phyloP scores from a whole-genome alignment of 805 yeast species.

The Candida dajiaensis region DNA sequence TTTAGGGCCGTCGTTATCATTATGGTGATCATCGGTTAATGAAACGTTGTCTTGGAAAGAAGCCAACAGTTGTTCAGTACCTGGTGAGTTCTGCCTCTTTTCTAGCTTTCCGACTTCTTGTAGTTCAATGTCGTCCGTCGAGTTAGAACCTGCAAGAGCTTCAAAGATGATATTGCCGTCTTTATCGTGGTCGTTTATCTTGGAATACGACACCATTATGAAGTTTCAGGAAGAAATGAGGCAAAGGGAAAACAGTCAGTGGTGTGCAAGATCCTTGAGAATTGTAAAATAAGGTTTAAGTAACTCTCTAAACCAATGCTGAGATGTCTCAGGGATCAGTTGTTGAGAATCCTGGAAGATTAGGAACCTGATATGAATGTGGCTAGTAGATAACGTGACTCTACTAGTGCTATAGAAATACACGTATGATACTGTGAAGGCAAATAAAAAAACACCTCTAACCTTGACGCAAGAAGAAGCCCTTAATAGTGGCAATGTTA shows the following conservation, averaged over 20 bases:
- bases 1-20: neutral
- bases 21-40: neutral
- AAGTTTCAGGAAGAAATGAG: neutral
- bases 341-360: too few relatives aligned
- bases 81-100: neutral
- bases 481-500: neutral
- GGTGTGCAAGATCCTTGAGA: too few relatives aligned
- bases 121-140: conserved; percentile 3
- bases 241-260: neutral
- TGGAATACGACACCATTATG: conserved; percentile 6
- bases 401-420: too few relatives aligned
- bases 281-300: too few relatives aligned
- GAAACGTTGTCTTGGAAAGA: neutral
- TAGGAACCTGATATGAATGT: too few relatives aligned
- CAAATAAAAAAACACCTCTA: neutral
- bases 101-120: conserved; percentile 1
- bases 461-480: neutral
- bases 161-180: conserved; percentile 6
- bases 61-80: neutral
- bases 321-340: too few relatives aligned
- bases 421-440: neutral
- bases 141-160: neutral
- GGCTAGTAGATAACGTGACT: too few relatives aligned
- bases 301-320: too few relatives aligned
- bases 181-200: neutral